Percentiles rank a stretch among this genome's conserved stretches.
These are phyloP conservation scores for Sporothrix protearum DNA, from an alignment of 2,329 filamentous ascomycete species.

Conservation along the genomic window DNA sequence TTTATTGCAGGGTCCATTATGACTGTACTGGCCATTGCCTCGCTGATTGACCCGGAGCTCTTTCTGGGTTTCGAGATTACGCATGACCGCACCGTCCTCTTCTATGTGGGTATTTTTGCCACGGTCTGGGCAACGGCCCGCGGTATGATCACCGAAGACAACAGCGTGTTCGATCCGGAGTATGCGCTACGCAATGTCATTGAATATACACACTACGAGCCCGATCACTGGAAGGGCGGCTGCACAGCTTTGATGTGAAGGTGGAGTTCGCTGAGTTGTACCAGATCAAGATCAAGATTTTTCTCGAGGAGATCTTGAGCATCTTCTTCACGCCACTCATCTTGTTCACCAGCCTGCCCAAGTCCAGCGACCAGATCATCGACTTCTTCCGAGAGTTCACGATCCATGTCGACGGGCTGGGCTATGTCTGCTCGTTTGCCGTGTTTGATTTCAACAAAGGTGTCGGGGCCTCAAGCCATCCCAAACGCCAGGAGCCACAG, in stretches of 20 bases:
- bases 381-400: slow-evolving; percentile 99
- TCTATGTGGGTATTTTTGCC: slow-evolving; percentile 81
- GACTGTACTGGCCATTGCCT: slow-evolving; percentile 77
- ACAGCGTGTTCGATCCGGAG: slow-evolving; percentile 85
- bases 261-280: slow-evolving; percentile 86
- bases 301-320: slow-evolving; percentile 85
- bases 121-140: slow-evolving; percentile 79
- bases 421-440: slow-evolving; percentile 94
- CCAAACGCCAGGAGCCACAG: slow-evolving; percentile 16
- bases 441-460: slow-evolving; percentile 95
- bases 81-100: slow-evolving; percentile 79
- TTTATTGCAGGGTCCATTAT: slow-evolving; percentile 85
- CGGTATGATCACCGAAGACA: slow-evolving; percentile 82
- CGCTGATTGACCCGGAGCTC: slow-evolving; percentile 83
- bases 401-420: slow-evolving; percentile 91
- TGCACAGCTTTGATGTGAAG: slow-evolving; percentile 94
- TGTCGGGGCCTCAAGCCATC: slow-evolving; percentile 35
- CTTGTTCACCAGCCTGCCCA: slow-evolving; percentile 79
- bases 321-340: slow-evolving; percentile 90
- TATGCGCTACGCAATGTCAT: slow-evolving; percentile 85
- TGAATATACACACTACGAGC: slow-evolving; percentile 87
- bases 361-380: slow-evolving; percentile 85
- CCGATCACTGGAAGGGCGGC: slow-evolving; percentile 81
- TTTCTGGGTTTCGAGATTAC: slow-evolving; percentile 92
- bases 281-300: slow-evolving; percentile 87